phyloP scores from a whole-genome alignment of 352 stramenopile species.

The Globisporangium viniferum region DNA sequence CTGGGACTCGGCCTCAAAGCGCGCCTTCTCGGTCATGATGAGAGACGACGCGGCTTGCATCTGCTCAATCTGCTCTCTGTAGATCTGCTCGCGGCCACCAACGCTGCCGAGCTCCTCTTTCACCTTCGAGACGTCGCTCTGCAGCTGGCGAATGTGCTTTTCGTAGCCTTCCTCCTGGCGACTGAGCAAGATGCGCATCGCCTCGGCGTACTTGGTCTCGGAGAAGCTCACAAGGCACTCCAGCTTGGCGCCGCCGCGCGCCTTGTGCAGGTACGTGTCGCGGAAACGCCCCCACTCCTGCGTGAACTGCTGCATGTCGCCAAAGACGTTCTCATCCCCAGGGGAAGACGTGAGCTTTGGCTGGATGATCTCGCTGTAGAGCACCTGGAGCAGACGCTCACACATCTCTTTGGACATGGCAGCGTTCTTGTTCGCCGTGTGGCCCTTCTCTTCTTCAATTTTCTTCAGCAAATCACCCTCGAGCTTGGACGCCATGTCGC shows the following conservation, averaged over 20 bases:
- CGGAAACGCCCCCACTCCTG: constrained; percentile 69
- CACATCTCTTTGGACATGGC: constrained; percentile 74
- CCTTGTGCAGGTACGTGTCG: constrained; percentile 69
- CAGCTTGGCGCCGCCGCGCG: constrained; percentile 67
- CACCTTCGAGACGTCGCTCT: constrained; percentile 69
- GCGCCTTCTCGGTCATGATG: constrained; percentile 72
- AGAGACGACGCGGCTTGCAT: constrained; percentile 74
- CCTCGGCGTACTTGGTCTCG: constrained; percentile 77
- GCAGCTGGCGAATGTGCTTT: constrained; percentile 76
- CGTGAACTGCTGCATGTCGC: constrained; percentile 80
- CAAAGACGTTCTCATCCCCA: constrained; percentile 54
- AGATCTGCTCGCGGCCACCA: constrained; percentile 77
- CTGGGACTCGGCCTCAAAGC: constrained; percentile 53
- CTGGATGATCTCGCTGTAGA: constrained; percentile 81
- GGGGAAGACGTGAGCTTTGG: constrained; percentile 55
- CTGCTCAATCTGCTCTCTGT: constrained; percentile 86
- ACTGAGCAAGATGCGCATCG: constrained; percentile 78
- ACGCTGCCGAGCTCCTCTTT: constrained; percentile 83
- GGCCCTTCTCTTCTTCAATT: constrained; percentile 65
- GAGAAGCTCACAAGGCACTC: constrained; percentile 74
- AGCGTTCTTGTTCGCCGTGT: constrained; percentile 40
- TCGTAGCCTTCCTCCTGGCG: constrained; percentile 84
- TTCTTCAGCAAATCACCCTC: constrained; percentile 63
- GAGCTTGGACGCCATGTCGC: constrained; percentile 61
- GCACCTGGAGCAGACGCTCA: constrained; percentile 70